Evolutionary conservation across 345 rosid species (phyloP).

Genomic region (Turnera subulata): DNA sequence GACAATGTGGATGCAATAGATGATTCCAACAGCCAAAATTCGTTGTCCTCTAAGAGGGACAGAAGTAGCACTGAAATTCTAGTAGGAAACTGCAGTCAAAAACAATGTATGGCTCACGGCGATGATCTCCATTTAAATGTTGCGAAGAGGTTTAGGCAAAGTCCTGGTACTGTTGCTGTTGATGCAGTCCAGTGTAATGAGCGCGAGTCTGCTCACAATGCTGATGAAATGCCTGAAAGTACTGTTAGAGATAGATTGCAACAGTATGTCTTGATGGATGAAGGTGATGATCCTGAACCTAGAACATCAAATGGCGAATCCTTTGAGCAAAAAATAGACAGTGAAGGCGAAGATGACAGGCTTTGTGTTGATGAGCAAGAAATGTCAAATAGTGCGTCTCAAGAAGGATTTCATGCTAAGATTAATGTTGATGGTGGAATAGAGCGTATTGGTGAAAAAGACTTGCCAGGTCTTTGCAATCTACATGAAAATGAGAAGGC

Average conservation of each 20-base stretch:
- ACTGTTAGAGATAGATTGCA: slow-evolving; percentile 1
- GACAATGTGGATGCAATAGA: slow-evolving; percentile 15
- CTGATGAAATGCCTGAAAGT: slow-evolving; percentile 6
- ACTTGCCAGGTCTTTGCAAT: slow-evolving; percentile 22
- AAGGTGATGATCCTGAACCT: slow-evolving; percentile 13
- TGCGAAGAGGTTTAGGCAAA: slow-evolving; percentile 11
- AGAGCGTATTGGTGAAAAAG: slow-evolving; percentile 22
- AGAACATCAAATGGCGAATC: slow-evolving; percentile 12
- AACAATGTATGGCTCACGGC: slow-evolving; percentile 12
- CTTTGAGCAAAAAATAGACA: too few relatives aligned
- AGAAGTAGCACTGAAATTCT: slow-evolving; percentile 19
- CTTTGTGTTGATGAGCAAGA: slow-evolving; percentile 6
- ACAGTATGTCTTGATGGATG: slow-evolving; percentile 13
- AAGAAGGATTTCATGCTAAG: slow-evolving; percentile 9
- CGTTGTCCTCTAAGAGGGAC: slow-evolving; percentile 29
- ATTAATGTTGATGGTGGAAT: slow-evolving; percentile 4
- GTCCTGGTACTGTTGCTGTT: slow-evolving; percentile 12
- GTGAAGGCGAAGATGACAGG: slow-evolving; percentile 4
- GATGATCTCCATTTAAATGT: slow-evolving; percentile 14
- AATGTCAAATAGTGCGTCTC: slow-evolving; percentile 4
- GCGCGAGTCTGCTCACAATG: slow-evolving; percentile 10
- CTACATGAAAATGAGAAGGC: slow-evolving; percentile 18
- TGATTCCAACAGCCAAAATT: slow-evolving; percentile 2
- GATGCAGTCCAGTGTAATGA: slow-evolving; percentile 14
- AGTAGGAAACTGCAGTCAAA: slow-evolving; percentile 6